Evolutionary conservation across 768 basidiomycete genomes (phyloP).

Genomic region (Harrya chromipes): DNA sequence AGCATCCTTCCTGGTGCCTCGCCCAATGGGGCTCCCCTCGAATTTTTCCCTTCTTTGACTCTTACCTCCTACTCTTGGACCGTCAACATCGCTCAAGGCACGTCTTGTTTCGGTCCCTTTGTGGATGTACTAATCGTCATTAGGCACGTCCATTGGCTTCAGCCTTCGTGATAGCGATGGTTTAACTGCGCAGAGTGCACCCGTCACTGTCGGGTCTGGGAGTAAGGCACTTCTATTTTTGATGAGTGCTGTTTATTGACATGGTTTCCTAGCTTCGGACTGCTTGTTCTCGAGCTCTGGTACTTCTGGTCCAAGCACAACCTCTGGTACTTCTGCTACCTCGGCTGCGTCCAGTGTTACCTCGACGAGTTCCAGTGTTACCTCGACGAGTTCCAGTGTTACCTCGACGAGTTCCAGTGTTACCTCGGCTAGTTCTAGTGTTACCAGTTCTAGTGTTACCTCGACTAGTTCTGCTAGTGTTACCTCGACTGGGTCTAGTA

Average conservation of each 20-base stretch:
- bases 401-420: too few species aligned
- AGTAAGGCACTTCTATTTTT: conserved; percentile 39
- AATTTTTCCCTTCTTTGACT: conserved; percentile 41
- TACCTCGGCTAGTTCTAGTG: too few species aligned
- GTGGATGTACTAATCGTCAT: neutral
- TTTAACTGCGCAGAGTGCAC: conserved; percentile 42
- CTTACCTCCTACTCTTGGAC: conserved; percentile 51
- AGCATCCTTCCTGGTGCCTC: conserved; percentile 56
- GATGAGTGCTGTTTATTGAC: conserved; percentile 2
- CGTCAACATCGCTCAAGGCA: conserved; percentile 48
- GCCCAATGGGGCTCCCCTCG: conserved; percentile 43
- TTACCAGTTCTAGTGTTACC: too few species aligned
- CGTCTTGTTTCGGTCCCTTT: neutral
- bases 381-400: too few species aligned
- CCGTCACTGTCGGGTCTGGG: conserved; percentile 47
- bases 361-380: too few species aligned
- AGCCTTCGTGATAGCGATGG: conserved; percentile 63
- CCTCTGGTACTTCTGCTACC: conserved; percentile 9
- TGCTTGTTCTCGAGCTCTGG: conserved; percentile 33
- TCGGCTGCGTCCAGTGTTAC: too few species aligned
- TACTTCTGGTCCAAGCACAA: too few species aligned
- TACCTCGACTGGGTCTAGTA: neutral
- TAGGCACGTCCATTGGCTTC: conserved; percentile 55
- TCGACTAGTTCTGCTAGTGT: too few species aligned
- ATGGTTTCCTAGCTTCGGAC: conserved; percentile 29